Evolutionary conservation across 2,329 filamentous ascomycete genomes (phyloP).

Genomic region (Talaromyces sp.): DNA sequence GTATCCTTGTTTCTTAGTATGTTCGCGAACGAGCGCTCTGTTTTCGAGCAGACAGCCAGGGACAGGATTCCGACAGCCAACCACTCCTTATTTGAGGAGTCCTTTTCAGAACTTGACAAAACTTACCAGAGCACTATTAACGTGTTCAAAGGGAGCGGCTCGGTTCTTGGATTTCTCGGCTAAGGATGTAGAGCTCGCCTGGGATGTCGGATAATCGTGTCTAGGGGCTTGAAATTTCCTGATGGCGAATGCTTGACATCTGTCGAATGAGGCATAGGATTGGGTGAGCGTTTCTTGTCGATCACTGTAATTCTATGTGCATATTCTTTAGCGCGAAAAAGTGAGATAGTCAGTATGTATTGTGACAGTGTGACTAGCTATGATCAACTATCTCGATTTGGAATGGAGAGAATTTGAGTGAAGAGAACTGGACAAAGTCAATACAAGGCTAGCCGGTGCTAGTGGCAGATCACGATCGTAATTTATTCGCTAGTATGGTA

Average conservation of each 20-base stretch:
- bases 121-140: background rate
- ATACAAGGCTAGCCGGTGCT: background rate
- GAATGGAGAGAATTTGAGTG: background rate
- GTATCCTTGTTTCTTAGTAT: background rate
- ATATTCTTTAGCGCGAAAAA: background rate
- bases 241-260: background rate
- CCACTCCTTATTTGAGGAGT: background rate
- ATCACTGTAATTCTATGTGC: background rate
- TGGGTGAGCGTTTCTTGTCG: background rate
- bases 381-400: background rate
- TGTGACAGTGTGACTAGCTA: background rate
- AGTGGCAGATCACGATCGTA: background rate
- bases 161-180: background rate
- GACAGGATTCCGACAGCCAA: background rate
- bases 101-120: background rate
- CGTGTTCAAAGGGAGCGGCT: background rate
- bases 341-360: background rate
- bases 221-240: background rate
- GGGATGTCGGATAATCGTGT: background rate
- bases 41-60: background rate
- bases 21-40: background rate
- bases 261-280: background rate
- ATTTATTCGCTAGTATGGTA: background rate
- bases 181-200: background rate
- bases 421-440: no score